Conservation (phyloP, 305 asterid genomes). For the Fraxinus sp. region DNA sequence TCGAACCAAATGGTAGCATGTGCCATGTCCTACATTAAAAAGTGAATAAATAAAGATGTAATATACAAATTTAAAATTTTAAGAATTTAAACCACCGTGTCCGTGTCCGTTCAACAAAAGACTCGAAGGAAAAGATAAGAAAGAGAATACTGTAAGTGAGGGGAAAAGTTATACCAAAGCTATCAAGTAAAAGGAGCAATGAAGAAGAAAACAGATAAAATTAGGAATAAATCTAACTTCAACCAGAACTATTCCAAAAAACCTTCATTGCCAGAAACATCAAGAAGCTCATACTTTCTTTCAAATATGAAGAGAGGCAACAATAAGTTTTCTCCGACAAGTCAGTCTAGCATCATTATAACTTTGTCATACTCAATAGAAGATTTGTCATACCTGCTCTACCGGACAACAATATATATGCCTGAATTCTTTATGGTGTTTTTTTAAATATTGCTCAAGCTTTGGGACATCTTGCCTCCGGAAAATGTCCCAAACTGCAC, state of each 20-base stretch:
- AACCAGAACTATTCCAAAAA: neutral
- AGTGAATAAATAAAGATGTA: neutral
- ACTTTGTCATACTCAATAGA: neutral
- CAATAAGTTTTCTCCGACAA: neutral
- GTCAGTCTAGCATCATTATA: neutral
- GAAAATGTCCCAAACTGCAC: slow-evolving; percentile 70
- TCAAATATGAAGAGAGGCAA: neutral
- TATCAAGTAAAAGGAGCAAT: neutral
- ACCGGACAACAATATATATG: slow-evolving; percentile 41
- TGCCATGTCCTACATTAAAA: neutral
- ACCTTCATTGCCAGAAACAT: neutral
- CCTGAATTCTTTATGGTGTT: slow-evolving; percentile 59
- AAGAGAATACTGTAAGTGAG: neutral
- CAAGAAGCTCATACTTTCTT: neutral
- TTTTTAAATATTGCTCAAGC: slow-evolving; percentile 55
- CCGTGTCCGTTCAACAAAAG: neutral
- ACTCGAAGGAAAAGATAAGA: neutral
- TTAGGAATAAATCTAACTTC: neutral
- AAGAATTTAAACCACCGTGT: neutral
- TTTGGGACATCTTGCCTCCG: slow-evolving; percentile 52
- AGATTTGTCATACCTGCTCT: slow-evolving; percentile 32
- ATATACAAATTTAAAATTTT: neutral
- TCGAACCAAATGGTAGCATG: neutral
- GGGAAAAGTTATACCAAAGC: neutral
- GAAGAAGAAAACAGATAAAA: neutral